These are phyloP conservation scores for Rhododendron vialii DNA, from an alignment of 148 eudicot genomes.

Conservation along the genomic window DNA sequence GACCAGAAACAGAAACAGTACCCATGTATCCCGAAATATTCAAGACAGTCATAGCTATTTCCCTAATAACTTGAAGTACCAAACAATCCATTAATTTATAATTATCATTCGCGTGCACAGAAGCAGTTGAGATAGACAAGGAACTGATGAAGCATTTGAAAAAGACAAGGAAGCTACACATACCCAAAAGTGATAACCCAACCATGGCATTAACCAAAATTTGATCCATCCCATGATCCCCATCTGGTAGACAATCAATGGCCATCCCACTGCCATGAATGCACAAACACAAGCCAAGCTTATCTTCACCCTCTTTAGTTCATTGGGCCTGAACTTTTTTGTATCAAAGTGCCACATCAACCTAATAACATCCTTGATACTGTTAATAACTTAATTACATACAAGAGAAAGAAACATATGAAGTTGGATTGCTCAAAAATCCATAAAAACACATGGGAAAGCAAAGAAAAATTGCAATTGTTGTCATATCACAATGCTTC, in stretches of 20 bases:
- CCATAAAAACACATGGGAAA: neutral
- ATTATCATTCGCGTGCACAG: neutral
- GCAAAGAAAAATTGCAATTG: neutral
- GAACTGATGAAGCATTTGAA: neutral
- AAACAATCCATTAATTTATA: neutral
- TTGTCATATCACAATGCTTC: neutral
- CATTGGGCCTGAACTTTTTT: slow-evolving; percentile 72
- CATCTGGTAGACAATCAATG: slow-evolving; percentile 61
- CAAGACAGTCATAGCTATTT: neutral
- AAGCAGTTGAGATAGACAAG: neutral
- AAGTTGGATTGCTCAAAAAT: neutral
- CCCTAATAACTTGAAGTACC: neutral
- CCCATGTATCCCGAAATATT: neutral
- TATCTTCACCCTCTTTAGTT: slow-evolving; percentile 69
- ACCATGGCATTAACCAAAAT: slow-evolving; percentile 97
- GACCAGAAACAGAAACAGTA: neutral
- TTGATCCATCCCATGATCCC: slow-evolving; percentile 91
- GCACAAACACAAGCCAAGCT: slow-evolving; percentile 86
- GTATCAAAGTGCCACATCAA: slow-evolving; percentile 64
- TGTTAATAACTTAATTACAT: neutral
- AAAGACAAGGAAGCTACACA: slow-evolving; percentile 1
- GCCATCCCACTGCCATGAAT: slow-evolving; percentile 87
- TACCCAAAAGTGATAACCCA: slow-evolving; percentile 99
- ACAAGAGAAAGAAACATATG: neutral
- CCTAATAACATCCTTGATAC: slow-evolving; percentile 37